These are phyloP conservation scores for Clarireedia hainanense DNA, from an alignment of 2,329 filamentous ascomycete genomes.

Conservation along the genomic window DNA sequence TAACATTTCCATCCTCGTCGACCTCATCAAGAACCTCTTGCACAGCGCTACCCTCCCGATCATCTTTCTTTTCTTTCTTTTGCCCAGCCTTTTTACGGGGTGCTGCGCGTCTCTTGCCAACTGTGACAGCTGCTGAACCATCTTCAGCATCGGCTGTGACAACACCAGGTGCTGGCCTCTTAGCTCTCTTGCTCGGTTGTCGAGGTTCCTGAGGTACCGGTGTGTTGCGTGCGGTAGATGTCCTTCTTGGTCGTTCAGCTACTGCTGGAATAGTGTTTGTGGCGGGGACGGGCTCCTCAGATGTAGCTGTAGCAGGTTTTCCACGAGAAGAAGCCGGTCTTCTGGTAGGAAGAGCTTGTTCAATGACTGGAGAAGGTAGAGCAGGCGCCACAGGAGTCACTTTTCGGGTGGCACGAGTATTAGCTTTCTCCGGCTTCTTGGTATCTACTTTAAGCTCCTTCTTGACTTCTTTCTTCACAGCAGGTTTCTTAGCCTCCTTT, in stretches of 20 bases:
- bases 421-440: conserved; percentile 4
- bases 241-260: conserved; percentile 27
- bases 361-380: conserved; percentile 12
- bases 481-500: conserved; percentile 15
- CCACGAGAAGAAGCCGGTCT: conserved; percentile 28
- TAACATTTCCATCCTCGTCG: conserved; percentile 59
- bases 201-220: conserved; percentile 34
- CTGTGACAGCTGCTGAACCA: conserved; percentile 46
- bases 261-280: conserved; percentile 14
- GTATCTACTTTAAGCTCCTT: conserved; percentile 1
- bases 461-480: background rate
- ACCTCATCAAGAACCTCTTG: conserved; percentile 49
- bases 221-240: conserved; percentile 34
- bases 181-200: conserved; percentile 49
- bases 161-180: conserved; percentile 64
- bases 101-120: conserved; percentile 63
- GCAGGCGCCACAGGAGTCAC: conserved; percentile 8
- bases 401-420: conserved; percentile 5
- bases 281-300: conserved; percentile 16
- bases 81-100: conserved; percentile 55
- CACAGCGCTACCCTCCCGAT: conserved; percentile 36
- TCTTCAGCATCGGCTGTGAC: conserved; percentile 43
- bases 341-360: conserved; percentile 18
- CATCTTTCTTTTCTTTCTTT: conserved; percentile 33
- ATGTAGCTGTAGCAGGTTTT: conserved; percentile 23